phyloP scores from a whole-genome alignment of 768 basidiomycete genomes.

The Boletus bicolor region DNA sequence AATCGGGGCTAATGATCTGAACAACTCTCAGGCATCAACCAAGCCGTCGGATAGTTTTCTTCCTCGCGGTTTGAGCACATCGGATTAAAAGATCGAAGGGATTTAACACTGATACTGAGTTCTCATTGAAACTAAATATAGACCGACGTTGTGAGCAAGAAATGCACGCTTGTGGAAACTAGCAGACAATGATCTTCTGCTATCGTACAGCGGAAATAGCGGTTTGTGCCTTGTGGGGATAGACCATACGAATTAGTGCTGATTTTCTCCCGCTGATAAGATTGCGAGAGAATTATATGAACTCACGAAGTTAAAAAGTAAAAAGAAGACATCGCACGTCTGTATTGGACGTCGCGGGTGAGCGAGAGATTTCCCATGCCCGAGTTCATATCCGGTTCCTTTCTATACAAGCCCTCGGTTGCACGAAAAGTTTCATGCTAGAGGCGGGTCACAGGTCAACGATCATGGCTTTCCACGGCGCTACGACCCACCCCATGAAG shows the following conservation, averaged over 20 bases:
- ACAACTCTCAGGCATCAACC: slow-evolving; percentile 9
- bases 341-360: not conserved
- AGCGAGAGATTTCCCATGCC: slow-evolving; percentile 7
- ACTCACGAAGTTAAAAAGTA: not conserved
- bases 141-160: not conserved
- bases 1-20: not conserved
- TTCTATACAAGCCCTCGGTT: not conserved
- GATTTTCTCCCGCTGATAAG: slow-evolving; percentile 10
- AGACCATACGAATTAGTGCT: not conserved
- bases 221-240: not conserved
- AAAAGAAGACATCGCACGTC: not conserved
- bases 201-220: not conserved
- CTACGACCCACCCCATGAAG: not conserved
- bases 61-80: not conserved
- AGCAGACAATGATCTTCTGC: not conserved
- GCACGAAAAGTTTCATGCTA: not conserved
- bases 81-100: not conserved
- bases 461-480: not conserved
- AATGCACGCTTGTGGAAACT: not conserved
- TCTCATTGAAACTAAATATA: slow-evolving; percentile 5
- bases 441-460: not conserved
- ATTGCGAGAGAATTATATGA: not conserved
- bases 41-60: not conserved
- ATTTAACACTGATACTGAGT: not conserved
- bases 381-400: not conserved